Percentiles rank a stretch among this genome's conserved stretches.
These are phyloP conservation scores for Xylaria acuta DNA, from an alignment of 495 filamentous ascomycete genomes.

Conservation along the genomic window DNA sequence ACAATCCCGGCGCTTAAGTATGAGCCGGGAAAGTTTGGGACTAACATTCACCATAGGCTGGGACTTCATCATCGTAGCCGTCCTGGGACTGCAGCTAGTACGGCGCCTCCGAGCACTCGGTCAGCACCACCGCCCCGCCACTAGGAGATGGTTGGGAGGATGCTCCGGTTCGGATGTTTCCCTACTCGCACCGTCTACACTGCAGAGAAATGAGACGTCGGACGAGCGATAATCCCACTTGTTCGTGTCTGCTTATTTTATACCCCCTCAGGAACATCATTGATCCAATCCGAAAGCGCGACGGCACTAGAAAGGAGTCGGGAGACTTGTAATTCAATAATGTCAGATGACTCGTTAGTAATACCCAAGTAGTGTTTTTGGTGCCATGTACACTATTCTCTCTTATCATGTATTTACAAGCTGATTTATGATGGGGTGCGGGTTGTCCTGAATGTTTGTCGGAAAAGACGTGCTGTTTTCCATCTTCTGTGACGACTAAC, in stretches of 20 bases:
- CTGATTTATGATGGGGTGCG: neutral
- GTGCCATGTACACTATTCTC: constrained; percentile 3
- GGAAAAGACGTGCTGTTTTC: neutral
- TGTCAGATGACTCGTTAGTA: constrained; percentile 9
- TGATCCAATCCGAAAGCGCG: neutral
- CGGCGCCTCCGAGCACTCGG: constrained; percentile 34
- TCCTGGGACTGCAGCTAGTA: constrained; percentile 35
- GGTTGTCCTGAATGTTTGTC: neutral
- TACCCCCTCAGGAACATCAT: neutral
- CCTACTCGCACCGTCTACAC: neutral
- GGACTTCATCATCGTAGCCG: constrained; percentile 39
- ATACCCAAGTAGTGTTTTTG: constrained; percentile 8
- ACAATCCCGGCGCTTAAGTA: constrained; percentile 58
- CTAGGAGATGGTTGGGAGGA: constrained; percentile 21
- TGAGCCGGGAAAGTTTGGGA: constrained; percentile 38
- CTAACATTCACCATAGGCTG: constrained; percentile 34
- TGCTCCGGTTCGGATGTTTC: neutral
- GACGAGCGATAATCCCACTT: neutral
- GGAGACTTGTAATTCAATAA: constrained; percentile 1
- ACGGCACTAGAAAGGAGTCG: neutral
- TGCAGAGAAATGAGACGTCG: neutral
- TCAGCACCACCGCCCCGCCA: constrained; percentile 35
- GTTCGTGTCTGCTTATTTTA: neutral
- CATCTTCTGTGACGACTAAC: neutral
- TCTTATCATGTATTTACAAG: neutral